Base-by-base conservation (phyloP, 768 basidiomycete species). In the Rhodosporidiobolus sp. region DNA sequence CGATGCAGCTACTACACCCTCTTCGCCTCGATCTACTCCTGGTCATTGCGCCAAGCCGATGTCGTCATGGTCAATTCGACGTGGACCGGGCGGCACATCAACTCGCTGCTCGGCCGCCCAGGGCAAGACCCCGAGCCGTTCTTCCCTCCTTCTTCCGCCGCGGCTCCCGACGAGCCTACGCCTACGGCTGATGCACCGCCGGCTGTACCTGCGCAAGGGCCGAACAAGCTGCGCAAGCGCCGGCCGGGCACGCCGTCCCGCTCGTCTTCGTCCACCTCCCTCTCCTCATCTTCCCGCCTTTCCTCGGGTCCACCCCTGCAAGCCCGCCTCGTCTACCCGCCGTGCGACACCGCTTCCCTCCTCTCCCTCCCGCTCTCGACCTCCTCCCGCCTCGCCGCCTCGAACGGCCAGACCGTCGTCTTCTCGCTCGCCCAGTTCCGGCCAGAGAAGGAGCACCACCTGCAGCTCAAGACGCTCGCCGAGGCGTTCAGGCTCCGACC, bases 371-470 rank as follows among this genome's bases (percentile, higher is more conserved):
- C 79, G 85, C 2, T 58, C 55, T 52, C 65, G 8, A 48, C 90
- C 38, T 7, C 65, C 49, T 34, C 83, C 83, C 63, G 79, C 80
- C 5, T 30, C 34, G 30, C 30, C 12, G 12, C 46, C 28, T 17
- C 17, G n/a, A 9, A 20, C 83, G 63, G 91, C 63, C 84, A 88
- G 65, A 85, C 84, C 30, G 83, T 91, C 28, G 85, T 98, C 49
- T 81, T 98, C 43, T 94, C 92, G 72, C 83, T 98, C 4, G 93
- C 94, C 6, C 96, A 98, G 80, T 99, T 98, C 81, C 83, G 95
- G 46, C 96, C 96, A 4, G 96, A 99, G 82, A 99, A 99, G 80
- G 91, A 96, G 77, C 94, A 98, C 67, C 81, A 86, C 2, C 85
- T 86, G 9, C 96, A 98, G 79, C 81, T 98, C 19, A 83, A 81